These are phyloP conservation scores for Pseudonitzschia delicatissima DNA, from an alignment of 108 stramenopile genomes.

Conservation along the genomic window DNA sequence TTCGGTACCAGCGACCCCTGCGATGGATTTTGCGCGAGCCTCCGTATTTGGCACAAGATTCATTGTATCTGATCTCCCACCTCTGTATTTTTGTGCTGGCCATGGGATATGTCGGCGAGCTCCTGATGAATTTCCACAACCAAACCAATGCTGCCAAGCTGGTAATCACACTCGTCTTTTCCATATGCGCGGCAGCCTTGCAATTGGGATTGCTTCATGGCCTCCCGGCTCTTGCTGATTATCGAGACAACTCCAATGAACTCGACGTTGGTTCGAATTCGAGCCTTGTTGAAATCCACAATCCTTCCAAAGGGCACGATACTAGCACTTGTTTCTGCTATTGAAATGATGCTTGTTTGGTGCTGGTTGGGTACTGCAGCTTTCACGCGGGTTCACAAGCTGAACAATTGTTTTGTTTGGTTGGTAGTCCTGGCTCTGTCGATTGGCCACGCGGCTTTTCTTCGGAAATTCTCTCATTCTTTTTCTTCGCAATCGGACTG, in stretches of 20 bases:
- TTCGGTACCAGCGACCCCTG: constrained; percentile 9
- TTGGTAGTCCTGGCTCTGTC: not conserved
- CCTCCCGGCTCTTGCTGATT: too few relatives aligned
- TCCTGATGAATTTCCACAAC: constrained; percentile 8
- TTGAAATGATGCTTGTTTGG: constrained; percentile 20
- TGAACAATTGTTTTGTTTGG: constrained; percentile 19
- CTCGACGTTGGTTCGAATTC: too few relatives aligned
- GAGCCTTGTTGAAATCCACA: too few relatives aligned
- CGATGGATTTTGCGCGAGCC: constrained; percentile 17
- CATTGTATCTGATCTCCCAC: constrained; percentile 16
- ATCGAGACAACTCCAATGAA: too few relatives aligned
- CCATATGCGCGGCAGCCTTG: constrained; percentile 7
- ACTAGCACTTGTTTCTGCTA: constrained; percentile 10
- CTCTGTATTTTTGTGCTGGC: constrained; percentile 12
- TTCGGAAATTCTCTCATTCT: not conserved
- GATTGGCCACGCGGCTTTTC: not conserved
- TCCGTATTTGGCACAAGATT: constrained; percentile 8
- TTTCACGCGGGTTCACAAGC: constrained; percentile 2
- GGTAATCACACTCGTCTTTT: constrained; percentile 18
- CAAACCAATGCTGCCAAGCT: not conserved
- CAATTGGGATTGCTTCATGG: constrained; percentile 24
- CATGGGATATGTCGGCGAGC: constrained; percentile 20
- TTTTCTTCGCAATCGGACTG: not conserved
- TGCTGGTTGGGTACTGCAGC: constrained; percentile 1
- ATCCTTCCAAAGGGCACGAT: constrained; percentile 14